phyloP scores from a whole-genome alignment of 1,284 basidiomycete genomes.

The Tilletia caries region DNA sequence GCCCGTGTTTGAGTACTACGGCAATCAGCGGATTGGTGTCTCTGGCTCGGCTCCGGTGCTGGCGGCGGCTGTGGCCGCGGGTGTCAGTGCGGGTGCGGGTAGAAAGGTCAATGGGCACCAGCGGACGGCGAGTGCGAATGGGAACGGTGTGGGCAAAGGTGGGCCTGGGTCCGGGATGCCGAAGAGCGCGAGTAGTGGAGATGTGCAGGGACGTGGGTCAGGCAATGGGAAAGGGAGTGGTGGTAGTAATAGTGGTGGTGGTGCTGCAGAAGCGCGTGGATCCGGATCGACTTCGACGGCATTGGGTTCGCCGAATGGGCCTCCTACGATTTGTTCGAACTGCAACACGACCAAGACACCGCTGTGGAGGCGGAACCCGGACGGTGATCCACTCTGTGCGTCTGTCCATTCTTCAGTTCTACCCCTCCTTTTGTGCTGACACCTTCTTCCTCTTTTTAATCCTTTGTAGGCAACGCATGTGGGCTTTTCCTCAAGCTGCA shows the following conservation, averaged over 20 bases:
- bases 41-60: background rate
- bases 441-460: constrained; percentile 21
- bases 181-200: constrained; percentile 12
- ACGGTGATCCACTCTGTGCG: constrained; percentile 77
- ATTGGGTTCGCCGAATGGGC: constrained; percentile 22
- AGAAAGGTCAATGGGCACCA: background rate
- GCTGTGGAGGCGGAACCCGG: constrained; percentile 88
- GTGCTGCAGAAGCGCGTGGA: background rate
- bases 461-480: constrained; percentile 53
- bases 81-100: background rate
- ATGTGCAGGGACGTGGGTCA: background rate
- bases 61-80: background rate
- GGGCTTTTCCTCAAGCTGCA: constrained; percentile 73
- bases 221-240: background rate
- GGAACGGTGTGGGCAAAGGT: background rate
- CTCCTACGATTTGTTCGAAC: constrained; percentile 80
- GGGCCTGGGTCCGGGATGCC: background rate
- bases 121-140: background rate
- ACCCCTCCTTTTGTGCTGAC: constrained; percentile 27
- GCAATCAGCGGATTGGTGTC: constrained; percentile 1
- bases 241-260: background rate
- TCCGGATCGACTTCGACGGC: constrained; percentile 1
- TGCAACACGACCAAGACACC: constrained; percentile 94
- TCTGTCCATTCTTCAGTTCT: background rate
- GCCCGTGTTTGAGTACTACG: constrained; percentile 10